Conservation (phyloP, 2,329 filamentous ascomycete species). For the Cercospora nicotianae region DNA sequence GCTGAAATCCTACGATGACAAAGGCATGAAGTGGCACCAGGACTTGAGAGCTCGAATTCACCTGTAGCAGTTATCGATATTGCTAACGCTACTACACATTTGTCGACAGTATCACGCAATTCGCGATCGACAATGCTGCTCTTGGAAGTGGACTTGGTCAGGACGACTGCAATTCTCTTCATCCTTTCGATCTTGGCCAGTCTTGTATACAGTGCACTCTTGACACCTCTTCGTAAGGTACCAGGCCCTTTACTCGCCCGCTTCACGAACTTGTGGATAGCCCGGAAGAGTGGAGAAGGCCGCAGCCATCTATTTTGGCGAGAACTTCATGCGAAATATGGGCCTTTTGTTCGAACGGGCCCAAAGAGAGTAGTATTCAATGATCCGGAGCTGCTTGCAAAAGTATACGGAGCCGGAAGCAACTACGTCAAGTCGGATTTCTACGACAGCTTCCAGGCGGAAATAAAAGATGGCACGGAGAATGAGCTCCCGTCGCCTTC, state of each 20-base stretch:
- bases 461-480: neutral
- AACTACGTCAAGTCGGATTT: conserved; percentile 19
- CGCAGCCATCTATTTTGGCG: conserved; percentile 2
- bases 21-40: neutral
- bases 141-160: neutral
- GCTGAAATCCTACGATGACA: neutral
- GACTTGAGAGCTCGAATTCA: neutral
- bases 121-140: neutral
- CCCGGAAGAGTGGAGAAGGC: conserved; percentile 1
- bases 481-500: neutral
- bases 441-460: conserved; percentile 16
- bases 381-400: conserved; percentile 65
- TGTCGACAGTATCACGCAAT: neutral
- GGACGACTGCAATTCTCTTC: neutral
- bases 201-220: neutral
- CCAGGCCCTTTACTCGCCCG: conserved; percentile 9
- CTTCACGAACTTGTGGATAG: conserved; percentile 4
- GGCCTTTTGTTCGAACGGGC: conserved; percentile 69
- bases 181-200: neutral
- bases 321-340: conserved; percentile 50
- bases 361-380: conserved; percentile 72
- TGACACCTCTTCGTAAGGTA: conserved; percentile 8
- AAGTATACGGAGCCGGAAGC: conserved; percentile 56
- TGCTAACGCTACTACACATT: neutral
- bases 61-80: neutral